Base-by-base conservation (phyloP, 495 filamentous ascomycete species). In the Talaromyces thailandensis region DNA sequence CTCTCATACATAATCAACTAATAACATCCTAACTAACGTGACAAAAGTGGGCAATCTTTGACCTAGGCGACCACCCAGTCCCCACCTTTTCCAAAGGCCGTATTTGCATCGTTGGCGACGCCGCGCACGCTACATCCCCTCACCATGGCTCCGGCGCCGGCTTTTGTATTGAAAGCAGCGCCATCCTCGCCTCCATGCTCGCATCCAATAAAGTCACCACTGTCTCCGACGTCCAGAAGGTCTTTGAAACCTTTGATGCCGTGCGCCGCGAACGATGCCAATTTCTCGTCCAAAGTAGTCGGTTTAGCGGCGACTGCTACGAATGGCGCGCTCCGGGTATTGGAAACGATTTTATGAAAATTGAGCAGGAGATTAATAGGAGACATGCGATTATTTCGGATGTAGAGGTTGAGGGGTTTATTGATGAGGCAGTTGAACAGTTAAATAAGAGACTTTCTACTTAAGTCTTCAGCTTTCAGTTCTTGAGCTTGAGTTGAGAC, bases 91-190 rank as follows among this genome's bases (percentile, higher is more conserved):
- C 65, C 56, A 65, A 67, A 11, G 76, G 74, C 6, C 66, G 71
- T 6, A 65, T 83, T 3, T 74, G 73, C 21, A 60, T 86, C 25
- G 74, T 79, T 5, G 82, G 82, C 0, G 82, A 85, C 50, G 77
- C 78, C 2, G 79, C 79, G 2, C 78, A 82, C 58, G 76, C 78
- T 1, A 66, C 74, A 4, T 68, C 72, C 0, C 79, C 79, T 8
- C 74, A 82, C 63, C 76, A 85, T 2, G 84, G 84, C 0, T 77
- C 82, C 1, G 84, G 83, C 0, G 84, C 79, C 0, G 83, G 83
- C 0, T 75, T 82, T 65, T 82, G 81, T 14, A 75, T 86, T 52
- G 83, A 87, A 67, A 83, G 85, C 63, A 79, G 75, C 0, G 63
- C 80, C 21, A 75, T 76, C 18, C 68, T 86, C 7, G 71, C 77